phyloP scores from a whole-genome alignment of 192 early-diverging fungal genomes.

The Gamsiella multidivaricata region DNA sequence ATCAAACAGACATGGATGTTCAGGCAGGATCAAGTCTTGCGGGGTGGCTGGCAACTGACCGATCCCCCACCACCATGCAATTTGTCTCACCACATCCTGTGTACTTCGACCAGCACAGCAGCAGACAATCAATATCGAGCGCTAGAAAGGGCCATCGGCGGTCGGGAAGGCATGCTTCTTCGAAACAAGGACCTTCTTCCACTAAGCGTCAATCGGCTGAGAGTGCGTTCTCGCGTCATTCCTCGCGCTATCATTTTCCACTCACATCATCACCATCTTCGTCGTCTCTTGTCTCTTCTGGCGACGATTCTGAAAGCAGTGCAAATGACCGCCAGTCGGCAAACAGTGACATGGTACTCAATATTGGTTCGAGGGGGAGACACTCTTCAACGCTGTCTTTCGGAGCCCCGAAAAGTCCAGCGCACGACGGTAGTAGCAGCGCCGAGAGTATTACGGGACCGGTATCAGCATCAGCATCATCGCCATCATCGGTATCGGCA shows the following conservation, averaged over 20 bases:
- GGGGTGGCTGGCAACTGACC: neutral
- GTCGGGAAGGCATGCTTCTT: neutral
- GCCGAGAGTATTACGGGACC: slow-evolving; percentile 6
- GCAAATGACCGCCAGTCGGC: slow-evolving; percentile 2
- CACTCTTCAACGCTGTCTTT: slow-evolving; percentile 7
- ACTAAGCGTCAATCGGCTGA: neutral
- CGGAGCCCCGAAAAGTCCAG: slow-evolving; percentile 20
- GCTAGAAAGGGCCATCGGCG: neutral
- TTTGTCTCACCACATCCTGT: slow-evolving; percentile 33
- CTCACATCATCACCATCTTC: slow-evolving; percentile 16
- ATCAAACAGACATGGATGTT: neutral
- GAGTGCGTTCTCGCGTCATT: slow-evolving; percentile 11
- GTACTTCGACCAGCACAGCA: slow-evolving; percentile 5
- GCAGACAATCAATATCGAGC: neutral
- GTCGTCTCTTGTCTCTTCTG: neutral
- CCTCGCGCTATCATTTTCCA: slow-evolving; percentile 7
- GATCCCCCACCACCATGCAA: slow-evolving; percentile 31
- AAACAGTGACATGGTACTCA: no score
- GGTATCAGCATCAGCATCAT: neutral
- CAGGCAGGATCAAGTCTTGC: neutral
- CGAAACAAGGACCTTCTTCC: slow-evolving; percentile 2
- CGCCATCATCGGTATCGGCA: neutral
- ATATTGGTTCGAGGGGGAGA: neutral
- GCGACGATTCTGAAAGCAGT: neutral
- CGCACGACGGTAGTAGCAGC: slow-evolving; percentile 7